Evolutionary conservation across 176 grass and related monocot genomes (phyloP), one percentile per base, ranked within the genome.

Genomic region (Eragrostis curvula): DNA sequence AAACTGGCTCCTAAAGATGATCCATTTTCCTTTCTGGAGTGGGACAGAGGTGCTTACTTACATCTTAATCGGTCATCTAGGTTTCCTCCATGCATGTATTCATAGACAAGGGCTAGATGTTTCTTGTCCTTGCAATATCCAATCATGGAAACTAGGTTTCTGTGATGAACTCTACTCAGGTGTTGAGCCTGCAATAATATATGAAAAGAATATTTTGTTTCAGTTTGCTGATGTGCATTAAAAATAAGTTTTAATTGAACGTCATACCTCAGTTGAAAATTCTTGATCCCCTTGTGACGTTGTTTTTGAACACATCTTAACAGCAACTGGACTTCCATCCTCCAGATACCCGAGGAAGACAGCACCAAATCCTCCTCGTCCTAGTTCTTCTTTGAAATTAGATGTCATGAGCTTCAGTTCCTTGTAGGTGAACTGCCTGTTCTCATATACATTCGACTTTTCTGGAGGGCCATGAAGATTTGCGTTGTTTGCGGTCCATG

Each of bases 281-380:
- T 94, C 85, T 63, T 76, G 89, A 40, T 42, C 78, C 50, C 91
- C 89, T 84, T 91, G 89, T 21, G 86, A 18, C 40, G 87, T 84
- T 68, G 79, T 41, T 51, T 70, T 58, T 73, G 87, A 89, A 16
- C 36, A 43, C 47, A 90, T 75, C 84, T 97, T 97, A 41, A 97
- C 82, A n/a, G 94, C 94, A 85, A 97, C 89, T 78, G 88, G 81
- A 27, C 23, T 94, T 52, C 68, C 82, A 70, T 94, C 78, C 84
- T 91, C 79, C 60, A 97, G 73, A 72, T 80, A 25, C 5, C 94
- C 94, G 18, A 90, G 46, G 70, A 74, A 97, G 14, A 94, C 89
- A 74, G 51, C 29, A 81, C 94, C 94, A 84, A 94, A 97, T 45
- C 91, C 94, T 86, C 91, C 94, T 71, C 68, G 46, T 2, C 91